Evolutionary conservation across 2,329 filamentous ascomycete genomes (phyloP).

Genomic region (Talaromyces funiculosus): DNA sequence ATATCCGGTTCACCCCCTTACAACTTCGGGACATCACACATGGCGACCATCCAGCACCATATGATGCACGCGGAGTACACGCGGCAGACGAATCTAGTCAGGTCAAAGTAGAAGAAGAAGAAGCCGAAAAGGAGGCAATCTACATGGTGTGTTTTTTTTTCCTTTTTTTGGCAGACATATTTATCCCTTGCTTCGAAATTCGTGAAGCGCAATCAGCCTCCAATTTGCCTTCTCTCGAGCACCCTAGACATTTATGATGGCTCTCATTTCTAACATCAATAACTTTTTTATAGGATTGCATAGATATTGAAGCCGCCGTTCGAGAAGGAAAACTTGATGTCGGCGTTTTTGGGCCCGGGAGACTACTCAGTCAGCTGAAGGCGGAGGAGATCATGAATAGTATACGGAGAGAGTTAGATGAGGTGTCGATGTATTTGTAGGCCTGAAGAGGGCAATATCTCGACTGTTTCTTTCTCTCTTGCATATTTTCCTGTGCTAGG

Average conservation of each 20-base stretch:
- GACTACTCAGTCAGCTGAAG: slow-evolving; percentile 15
- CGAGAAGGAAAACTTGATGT: slow-evolving; percentile 46
- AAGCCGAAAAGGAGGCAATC: slow-evolving; percentile 6
- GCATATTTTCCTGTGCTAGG: neutral
- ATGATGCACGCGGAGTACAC: neutral
- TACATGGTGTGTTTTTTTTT: slow-evolving; percentile 18
- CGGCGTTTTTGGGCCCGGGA: slow-evolving; percentile 47
- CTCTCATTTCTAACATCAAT: neutral
- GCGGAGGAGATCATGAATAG: slow-evolving; percentile 16
- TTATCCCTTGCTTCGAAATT: neutral
- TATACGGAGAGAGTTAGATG: slow-evolving; percentile 17
- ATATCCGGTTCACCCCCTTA: neutral
- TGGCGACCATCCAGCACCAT: neutral
- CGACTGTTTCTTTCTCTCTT: neutral
- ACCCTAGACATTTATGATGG: neutral
- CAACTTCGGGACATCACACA: neutral
- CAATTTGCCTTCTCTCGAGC: neutral
- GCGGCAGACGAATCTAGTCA: neutral
- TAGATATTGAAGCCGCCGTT: slow-evolving; percentile 53
- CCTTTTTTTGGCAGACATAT: neutral
- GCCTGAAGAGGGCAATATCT: neutral
- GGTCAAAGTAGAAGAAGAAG: neutral
- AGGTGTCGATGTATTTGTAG: neutral
- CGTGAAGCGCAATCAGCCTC: neutral
- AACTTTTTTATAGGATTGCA: slow-evolving; percentile 39